Evolutionary conservation across 2,329 filamentous ascomycete species (phyloP).

Genomic region (Chrysosporium queenslandicum): DNA sequence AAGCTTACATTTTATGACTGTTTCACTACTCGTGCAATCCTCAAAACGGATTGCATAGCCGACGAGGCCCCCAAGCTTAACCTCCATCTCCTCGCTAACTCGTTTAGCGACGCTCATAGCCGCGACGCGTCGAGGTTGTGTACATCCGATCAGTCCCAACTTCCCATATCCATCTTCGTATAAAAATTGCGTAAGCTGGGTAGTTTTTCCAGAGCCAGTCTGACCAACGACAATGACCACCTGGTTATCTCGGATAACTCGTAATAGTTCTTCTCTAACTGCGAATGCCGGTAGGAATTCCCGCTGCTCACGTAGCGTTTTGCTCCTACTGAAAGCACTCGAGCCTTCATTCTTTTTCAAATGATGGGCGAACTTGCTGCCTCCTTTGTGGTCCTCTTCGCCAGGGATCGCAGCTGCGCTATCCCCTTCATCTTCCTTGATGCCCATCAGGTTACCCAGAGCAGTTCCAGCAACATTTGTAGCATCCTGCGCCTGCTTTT

Average conservation of each 20-base stretch:
- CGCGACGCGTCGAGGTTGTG: conserved; percentile 88
- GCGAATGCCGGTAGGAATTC: conserved; percentile 94
- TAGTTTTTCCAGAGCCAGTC: conserved; percentile 95
- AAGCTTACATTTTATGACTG: conserved; percentile 67
- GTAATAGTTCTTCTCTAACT: conserved; percentile 80
- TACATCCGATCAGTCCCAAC: conserved; percentile 85
- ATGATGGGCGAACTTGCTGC: conserved; percentile 77
- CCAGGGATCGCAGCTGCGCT: conserved; percentile 69
- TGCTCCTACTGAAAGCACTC: conserved; percentile 87
- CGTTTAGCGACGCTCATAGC: conserved; percentile 99
- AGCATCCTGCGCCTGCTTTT: conserved; percentile 88
- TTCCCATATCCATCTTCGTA: conserved; percentile 90
- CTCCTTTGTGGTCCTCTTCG: conserved; percentile 55
- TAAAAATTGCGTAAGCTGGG: conserved; percentile 90
- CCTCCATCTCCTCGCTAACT: conserved; percentile 97
- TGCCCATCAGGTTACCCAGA: conserved; percentile 87
- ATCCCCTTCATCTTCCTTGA: conserved; percentile 81
- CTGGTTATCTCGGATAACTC: conserved; percentile 92
- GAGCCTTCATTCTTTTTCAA: conserved; percentile 79
- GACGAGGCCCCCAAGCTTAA: conserved; percentile 73
- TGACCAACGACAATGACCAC: conserved; percentile 95
- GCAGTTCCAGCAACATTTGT: conserved; percentile 88
- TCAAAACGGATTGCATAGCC: conserved; percentile 98
- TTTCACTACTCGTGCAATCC: conserved; percentile 93
- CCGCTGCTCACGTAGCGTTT: conserved; percentile 79